phyloP scores from a whole-genome alignment of 495 filamentous ascomycete genomes.

The Pseudomonodictys pantanalensis region DNA sequence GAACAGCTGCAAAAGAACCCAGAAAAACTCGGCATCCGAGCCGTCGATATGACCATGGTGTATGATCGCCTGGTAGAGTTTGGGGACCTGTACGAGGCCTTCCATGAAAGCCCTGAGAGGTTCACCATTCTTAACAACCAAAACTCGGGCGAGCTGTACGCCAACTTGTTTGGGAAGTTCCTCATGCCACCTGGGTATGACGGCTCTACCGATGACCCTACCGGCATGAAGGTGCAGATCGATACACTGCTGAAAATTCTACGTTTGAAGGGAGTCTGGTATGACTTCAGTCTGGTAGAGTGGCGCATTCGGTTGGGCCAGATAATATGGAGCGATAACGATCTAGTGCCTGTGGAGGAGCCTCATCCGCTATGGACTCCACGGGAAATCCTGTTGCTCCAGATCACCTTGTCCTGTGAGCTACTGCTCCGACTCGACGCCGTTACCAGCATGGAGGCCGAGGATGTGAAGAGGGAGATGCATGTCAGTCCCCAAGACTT shows the following conservation, averaged over 20 bases:
- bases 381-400: slow-evolving; percentile 75
- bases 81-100: slow-evolving; percentile 43
- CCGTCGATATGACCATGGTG: slow-evolving; percentile 49
- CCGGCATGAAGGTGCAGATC: slow-evolving; percentile 52
- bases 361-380: slow-evolving; percentile 45
- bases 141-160: slow-evolving; percentile 46
- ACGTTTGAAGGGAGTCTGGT: slow-evolving; percentile 57
- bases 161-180: slow-evolving; percentile 48
- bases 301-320: slow-evolving; percentile 81
- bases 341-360: slow-evolving; percentile 51
- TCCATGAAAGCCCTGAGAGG: slow-evolving; percentile 38
- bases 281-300: slow-evolving; percentile 74
- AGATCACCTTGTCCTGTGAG: slow-evolving; percentile 74
- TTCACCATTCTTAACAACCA: slow-evolving; percentile 48
- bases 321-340: slow-evolving; percentile 61
- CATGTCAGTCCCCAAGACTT: slow-evolving; percentile 58
- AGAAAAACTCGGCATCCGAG: slow-evolving; percentile 39
- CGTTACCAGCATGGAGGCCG: slow-evolving; percentile 39
- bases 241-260: slow-evolving; percentile 49
- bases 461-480: slow-evolving; percentile 53
- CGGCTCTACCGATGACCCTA: slow-evolving; percentile 38
- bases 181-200: slow-evolving; percentile 43
- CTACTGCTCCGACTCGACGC: slow-evolving; percentile 72
- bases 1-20: slow-evolving; percentile 38
- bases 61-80: slow-evolving; percentile 48